A percentile compares a stretch with the other conserved stretches of the same genome.
Conservation (phyloP, 768 basidiomycete species). For the Suillus lakei region DNA sequence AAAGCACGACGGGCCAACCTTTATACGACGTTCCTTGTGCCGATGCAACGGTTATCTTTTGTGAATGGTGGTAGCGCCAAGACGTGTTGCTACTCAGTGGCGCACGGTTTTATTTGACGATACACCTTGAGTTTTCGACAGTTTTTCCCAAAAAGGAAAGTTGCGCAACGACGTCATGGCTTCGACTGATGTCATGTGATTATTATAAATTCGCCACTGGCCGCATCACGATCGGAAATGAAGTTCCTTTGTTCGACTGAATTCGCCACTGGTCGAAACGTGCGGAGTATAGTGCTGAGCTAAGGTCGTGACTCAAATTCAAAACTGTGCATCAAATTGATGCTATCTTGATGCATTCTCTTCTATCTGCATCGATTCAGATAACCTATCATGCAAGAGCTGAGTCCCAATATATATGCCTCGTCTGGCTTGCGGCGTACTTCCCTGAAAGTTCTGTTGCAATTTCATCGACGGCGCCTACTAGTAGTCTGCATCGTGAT, state of each 20-base stretch:
- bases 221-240: not conserved
- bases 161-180: constrained; percentile 32
- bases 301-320: no score
- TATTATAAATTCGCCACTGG: not conserved
- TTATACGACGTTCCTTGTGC: constrained; percentile 7
- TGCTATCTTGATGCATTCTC: not conserved
- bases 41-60: constrained; percentile 11
- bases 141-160: constrained; percentile 34
- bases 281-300: no score
- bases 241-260: not conserved
- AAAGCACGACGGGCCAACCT: constrained; percentile 3
- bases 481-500: not conserved
- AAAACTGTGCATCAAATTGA: not conserved
- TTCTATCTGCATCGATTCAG: not conserved
- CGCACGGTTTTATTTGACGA: constrained; percentile 20
- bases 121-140: constrained; percentile 14
- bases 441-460: not conserved
- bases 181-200: constrained; percentile 2
- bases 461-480: not conserved
- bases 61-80: constrained; percentile 4
- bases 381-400: no score
- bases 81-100: not conserved
- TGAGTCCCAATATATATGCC: no score
- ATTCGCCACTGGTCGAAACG: not conserved
- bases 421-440: not conserved